Percentiles rank a stretch among this genome's conserved stretches.
phyloP scores from a whole-genome alignment of 2,329 filamentous ascomycete species.

The Rhynchosporium graminicola region DNA sequence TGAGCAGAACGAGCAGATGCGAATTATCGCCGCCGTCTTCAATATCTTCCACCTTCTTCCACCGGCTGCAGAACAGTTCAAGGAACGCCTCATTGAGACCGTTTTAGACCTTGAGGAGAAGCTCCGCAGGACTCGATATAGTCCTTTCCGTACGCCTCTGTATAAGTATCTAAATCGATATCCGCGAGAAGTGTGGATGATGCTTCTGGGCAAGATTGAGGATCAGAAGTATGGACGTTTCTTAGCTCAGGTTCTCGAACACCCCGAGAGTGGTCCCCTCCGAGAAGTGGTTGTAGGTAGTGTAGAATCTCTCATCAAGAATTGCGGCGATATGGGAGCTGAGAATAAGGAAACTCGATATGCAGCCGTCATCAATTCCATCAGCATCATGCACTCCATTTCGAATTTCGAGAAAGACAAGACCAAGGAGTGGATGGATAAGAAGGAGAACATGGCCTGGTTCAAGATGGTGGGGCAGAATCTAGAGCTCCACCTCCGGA shows the following conservation, averaged over 20 bases:
- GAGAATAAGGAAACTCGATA: constrained; percentile 70
- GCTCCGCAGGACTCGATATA: constrained; percentile 82
- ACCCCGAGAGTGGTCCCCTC: constrained; percentile 72
- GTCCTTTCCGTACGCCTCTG: constrained; percentile 86
- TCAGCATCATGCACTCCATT: constrained; percentile 81
- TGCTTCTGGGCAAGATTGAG: constrained; percentile 76
- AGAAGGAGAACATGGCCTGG: constrained; percentile 61
- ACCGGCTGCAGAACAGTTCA: constrained; percentile 84
- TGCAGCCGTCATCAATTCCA: constrained; percentile 77
- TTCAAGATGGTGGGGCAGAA: constrained; percentile 71
- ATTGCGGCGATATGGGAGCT: constrained; percentile 62
- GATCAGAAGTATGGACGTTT: constrained; percentile 89
- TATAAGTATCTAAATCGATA: constrained; percentile 95
- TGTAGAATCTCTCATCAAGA: constrained; percentile 69
- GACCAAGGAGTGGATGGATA: constrained; percentile 70
- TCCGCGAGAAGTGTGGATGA: constrained; percentile 80
- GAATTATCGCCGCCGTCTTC: constrained; percentile 90
- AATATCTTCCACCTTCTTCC: constrained; percentile 98
- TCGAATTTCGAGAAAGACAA: constrained; percentile 60
- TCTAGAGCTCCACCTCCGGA: constrained; percentile 72
- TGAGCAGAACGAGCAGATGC: constrained; percentile 90
- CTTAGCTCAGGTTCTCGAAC: constrained; percentile 80
- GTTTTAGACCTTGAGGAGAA: constrained; percentile 87
- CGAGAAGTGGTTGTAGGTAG: constrained; percentile 74
- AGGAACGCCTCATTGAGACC: constrained; percentile 84